Evolutionary conservation across 2,329 filamentous ascomycete species (phyloP), one percentile per base, ranked within the genome.

Genomic region (Venturia pyrina): DNA sequence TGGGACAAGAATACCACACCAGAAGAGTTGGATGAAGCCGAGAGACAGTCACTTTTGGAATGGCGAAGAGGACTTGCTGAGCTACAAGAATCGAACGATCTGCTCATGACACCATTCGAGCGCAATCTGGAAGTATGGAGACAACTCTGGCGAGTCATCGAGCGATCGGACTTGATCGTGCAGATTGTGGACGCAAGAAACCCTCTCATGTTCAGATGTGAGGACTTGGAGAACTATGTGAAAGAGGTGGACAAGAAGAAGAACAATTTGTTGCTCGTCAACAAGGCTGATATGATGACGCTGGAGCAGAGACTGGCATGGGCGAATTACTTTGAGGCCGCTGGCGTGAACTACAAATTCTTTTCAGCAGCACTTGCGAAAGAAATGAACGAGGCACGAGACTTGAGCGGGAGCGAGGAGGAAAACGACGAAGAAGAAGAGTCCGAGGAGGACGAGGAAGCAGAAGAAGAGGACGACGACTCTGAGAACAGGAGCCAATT

Each of bases 231-330:
- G 74, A 83, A 81, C 70, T 99, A 99, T 71, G 95, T 99, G 72
- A 96, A 96, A 78, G 91, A 96, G 71, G 89, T 98, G 34, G 89
- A 96, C 72, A 78, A 87, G 1, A 88, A 86, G 74, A 98, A 99
- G 81, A 85, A 92, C 75, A 99, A 98, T 75, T 74, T 99, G 73
- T 77, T 99, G 66, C 81, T 99, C 65, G 93, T 99, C 73, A 99
- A 99, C 82, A 99, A 99, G 82, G 93, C 95, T 59, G 95, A 99
- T 78, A 97, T 99, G 95, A 93, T 99, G 90, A 96, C 93, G 1
- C 77, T 87, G 61, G 86, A 86, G 72, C 96, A 99, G 79, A 83
- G 95, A 69, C 84, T 84, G 69, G 81, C 83, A 0, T 99, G 95
- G 95, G 93, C 93, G 3, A 85, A 89, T 70, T 91, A 96, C 74